Base-by-base conservation (phyloP, 257 asterid species). In the Petunia secreta region DNA sequence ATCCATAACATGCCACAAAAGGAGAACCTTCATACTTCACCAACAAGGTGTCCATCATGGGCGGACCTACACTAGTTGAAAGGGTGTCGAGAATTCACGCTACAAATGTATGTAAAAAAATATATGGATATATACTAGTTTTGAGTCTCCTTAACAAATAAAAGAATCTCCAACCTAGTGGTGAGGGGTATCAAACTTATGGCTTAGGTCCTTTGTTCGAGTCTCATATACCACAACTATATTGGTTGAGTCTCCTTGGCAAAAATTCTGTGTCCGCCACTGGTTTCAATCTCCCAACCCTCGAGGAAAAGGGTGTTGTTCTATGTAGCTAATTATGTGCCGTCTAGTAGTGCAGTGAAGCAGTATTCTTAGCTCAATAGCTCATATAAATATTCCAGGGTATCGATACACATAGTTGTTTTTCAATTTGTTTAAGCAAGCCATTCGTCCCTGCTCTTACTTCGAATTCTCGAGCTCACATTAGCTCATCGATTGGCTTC, bases 361-460 rank as follows among this genome's bases (percentile, higher is more conserved):
- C 6, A 5, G 43, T 46, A 48, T 1, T 48, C 0, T 34, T 71
- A 3, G 43, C 77, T 2, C 7, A 10, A 71, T 71, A 48, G 9
- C 77, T 69, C 77, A 58, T 0, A 34, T 25, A 25, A 0, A 25
- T 25, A 25, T 71, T 69, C 25, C 2, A 71, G 25, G 43, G 25
- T 44, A 68, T 44, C 75, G 4, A 8, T 4, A 46, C 41, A 46
- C 41, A 53, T 16, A 69, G 16, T 69, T 1, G 41, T 69, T 44
- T 69, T 69, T 40, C 43, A 67, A 13, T 65, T 39, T 50, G 34
- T 65, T 65, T 65, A 39, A 14, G 46, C 52, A 65, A 65, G 74
- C 13, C 48, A 10, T 43, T 69, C 41, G 4, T 69, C 5, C 16
- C 58, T 46, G 6, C 3, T 13, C 41, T 69, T 8, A 43, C 75